Conservation (phyloP, 2,329 filamentous ascomycete species). For the Aspergillus tanneri region DNA sequence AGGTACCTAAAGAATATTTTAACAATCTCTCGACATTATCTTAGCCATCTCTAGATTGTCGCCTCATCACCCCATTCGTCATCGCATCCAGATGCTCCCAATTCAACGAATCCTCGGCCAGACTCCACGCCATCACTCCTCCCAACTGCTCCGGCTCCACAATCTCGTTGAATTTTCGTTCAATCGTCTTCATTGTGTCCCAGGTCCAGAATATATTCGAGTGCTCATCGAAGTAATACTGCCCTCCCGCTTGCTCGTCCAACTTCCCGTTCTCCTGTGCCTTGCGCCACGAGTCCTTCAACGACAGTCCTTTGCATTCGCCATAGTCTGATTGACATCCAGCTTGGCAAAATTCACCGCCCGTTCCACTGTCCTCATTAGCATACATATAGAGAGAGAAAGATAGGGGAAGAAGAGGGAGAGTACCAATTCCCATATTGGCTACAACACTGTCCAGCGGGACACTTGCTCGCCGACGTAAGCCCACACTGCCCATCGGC, state of each 20-base stretch:
- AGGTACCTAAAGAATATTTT: too few species aligned
- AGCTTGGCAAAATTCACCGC: constrained; percentile 31
- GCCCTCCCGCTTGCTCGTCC: constrained; percentile 60
- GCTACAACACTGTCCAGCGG: constrained; percentile 35
- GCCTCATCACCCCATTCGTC: constrained; percentile 34
- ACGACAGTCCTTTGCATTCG: constrained; percentile 47
- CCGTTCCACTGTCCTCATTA: constrained; percentile 32
- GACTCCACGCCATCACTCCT: constrained; percentile 72
- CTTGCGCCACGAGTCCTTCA: constrained; percentile 57
- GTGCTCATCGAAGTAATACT: constrained; percentile 65
- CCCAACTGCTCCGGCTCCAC: constrained; percentile 59
- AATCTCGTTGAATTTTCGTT: constrained; percentile 61
- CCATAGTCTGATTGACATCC: constrained; percentile 43
- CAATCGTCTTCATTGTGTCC: constrained; percentile 63
- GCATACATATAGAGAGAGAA: not conserved
- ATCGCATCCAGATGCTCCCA: constrained; percentile 49
- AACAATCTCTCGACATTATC: too few species aligned
- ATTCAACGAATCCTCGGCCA: constrained; percentile 62
- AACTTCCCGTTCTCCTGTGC: constrained; percentile 56
- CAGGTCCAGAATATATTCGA: constrained; percentile 70
- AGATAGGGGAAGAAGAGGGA: not conserved
- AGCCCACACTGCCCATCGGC: constrained; percentile 37
- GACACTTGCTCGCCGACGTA: constrained; percentile 30
- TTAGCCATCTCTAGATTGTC: too few species aligned
- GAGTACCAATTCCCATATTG: constrained; percentile 38